Evolutionary conservation across 768 basidiomycete species (phyloP), one percentile per base, ranked within the genome.

Genomic region (Myochromella boudieri): DNA sequence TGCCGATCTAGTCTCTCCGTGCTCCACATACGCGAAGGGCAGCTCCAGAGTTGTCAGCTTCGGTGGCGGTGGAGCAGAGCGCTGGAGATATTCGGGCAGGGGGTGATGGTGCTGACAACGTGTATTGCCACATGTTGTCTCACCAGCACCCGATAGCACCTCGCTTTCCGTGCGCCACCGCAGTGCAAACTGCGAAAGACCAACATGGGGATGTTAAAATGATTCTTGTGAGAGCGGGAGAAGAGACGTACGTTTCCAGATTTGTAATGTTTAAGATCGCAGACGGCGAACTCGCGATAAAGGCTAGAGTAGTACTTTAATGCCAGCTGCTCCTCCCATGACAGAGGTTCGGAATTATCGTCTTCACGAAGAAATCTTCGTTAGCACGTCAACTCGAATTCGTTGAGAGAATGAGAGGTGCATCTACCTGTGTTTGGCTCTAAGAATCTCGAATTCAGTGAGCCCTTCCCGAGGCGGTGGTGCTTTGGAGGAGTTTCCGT

Each of bases 181-280:
- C 4, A 98, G 76, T 0, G 93, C 83, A 61, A 98, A 87, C 85
- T 94, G 51, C 14, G 9, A 2, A 4, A 37, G 3, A 34, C 15
- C 17, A 38, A 38, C 8, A 26, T 26, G 36, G 18, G 8, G 27
- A 17, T 18, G 15, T 48, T 9, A 31, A 28, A 27, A 6, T 7
- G 20, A 17, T 32, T 47, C 14, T 21, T 24, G 8, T 3, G 37
- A 28, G 17, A 33, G 31, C 8, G 17, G 26, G 21, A 29, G 14
- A 10, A 29, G 24, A 18, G 15, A 63, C 84, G 53, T 51, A 95
- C 92, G 50, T 89, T 87, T 12, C 91, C 90, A 0, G 87, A 84
- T 69, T 93, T 97, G 75, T 91, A 97, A 61, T 97, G 95, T 70
- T 97, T 97, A 49, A 97, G 71, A 67, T 97, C 92, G 60, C 91